Evolutionary conservation across 2,329 filamentous ascomycete genomes (phyloP), one percentile per base, ranked within the genome.

Genomic region (Neopestalotiopsis sp.): DNA sequence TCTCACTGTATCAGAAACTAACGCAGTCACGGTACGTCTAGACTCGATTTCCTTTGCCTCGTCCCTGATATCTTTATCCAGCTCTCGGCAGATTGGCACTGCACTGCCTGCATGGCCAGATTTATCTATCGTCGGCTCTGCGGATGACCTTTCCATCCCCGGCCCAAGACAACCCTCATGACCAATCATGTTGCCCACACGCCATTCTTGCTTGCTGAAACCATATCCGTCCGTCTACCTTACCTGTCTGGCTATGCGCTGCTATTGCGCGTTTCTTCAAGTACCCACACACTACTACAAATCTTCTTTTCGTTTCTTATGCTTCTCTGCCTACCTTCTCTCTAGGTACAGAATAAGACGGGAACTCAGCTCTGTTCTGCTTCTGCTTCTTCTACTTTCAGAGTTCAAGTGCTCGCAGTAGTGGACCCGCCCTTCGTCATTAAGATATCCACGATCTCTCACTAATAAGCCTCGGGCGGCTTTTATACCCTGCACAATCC

Each of bases 121-220:
- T 71, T 28, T 69, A 71, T 70, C 71, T 71, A 68, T 73, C 70
- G 69, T 77, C 77, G 77, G 77, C 68, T 72, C 71, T 77, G 73
- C 77, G 77, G 77, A 79, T 77, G 74, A 73, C 70, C 65, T 61
- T 62, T 72, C 71, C 72, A 71, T 70, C 72, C 72, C 70, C 69
- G 70, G 66, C 71, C 65, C 70, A 63, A 57, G 45, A 52, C 45
- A 52, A 59, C 65, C 69, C 58, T 64, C 71, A 71, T 67, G 65
- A 30, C 76, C 76, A 78, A 77, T 79, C 75, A 75, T 57, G 59
- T 71, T 69, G 38, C 59, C 69, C 67, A 69, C 66, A 67, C 68
- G 61, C 38, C 20, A 67, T 69, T 70, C 72, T 70, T 74, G 67
- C 67, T 67, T 67, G 67, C 32, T 34, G 65, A 67, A 74, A 71